phyloP scores from a whole-genome alignment of 2,329 filamentous ascomycete species.

The Penicillium griseofulvum region DNA sequence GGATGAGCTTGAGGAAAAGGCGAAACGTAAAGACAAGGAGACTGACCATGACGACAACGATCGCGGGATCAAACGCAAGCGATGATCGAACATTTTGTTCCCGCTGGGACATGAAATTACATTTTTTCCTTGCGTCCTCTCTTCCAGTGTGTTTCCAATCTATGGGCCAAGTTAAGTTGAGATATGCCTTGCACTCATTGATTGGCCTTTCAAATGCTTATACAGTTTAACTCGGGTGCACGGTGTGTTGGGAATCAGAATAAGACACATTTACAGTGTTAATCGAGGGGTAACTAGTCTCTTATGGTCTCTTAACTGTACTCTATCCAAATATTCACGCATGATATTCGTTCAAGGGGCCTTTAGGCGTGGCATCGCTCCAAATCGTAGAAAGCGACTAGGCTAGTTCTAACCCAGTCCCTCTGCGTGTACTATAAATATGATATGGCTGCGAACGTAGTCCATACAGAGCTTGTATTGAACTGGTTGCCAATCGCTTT shows the following conservation, averaged over 20 bases:
- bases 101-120: not conserved
- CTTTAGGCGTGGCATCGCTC: not conserved
- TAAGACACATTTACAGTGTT: not conserved
- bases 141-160: not conserved
- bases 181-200: not conserved
- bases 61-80: conserved; percentile 71
- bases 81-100: conserved; percentile 39
- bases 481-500: not conserved
- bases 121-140: conserved; percentile 4
- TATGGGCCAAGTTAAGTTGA: not conserved
- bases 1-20: conserved; percentile 93
- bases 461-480: not conserved
- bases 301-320: not conserved
- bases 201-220: not conserved
- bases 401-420: no score
- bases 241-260: not conserved
- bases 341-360: not conserved
- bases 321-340: not conserved
- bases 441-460: not conserved
- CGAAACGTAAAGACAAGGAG: conserved; percentile 61
- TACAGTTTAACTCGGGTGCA: not conserved
- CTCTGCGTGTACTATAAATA: not conserved
- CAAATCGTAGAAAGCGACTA: not conserved
- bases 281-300: not conserved
- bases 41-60: conserved; percentile 55